These are phyloP conservation scores for Psilocybe azurescens DNA, from an alignment of 768 basidiomycete genomes.

Conservation along the genomic window DNA sequence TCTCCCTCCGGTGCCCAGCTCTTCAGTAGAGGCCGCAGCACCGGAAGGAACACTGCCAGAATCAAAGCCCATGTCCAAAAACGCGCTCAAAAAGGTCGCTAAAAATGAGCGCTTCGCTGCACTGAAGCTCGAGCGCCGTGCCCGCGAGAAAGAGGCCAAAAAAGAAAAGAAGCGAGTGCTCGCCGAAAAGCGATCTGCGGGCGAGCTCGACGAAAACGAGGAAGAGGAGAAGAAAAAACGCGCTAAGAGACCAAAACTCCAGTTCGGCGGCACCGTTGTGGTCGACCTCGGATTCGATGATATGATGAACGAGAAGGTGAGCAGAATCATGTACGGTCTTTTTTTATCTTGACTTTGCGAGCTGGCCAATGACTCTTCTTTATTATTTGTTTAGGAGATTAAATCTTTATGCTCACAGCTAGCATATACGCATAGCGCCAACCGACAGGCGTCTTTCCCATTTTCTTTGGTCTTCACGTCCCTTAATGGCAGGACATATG, in stretches of 20 bases:
- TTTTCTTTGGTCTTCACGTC: constrained; percentile 84
- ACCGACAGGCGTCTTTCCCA: constrained; percentile 72
- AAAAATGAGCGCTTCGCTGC: constrained; percentile 70
- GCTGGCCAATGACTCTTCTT: constrained; percentile 9
- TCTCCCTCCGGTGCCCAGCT: constrained; percentile 9
- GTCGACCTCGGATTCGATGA: constrained; percentile 94
- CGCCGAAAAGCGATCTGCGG: constrained; percentile 65
- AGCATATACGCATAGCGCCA: constrained; percentile 89
- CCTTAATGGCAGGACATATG: constrained; percentile 70
- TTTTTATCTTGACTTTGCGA: constrained; percentile 15
- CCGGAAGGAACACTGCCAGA: constrained; percentile 3
- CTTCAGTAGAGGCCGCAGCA: constrained; percentile 6
- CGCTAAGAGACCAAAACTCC: constrained; percentile 45
- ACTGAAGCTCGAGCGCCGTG: constrained; percentile 74
- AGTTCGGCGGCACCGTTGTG: constrained; percentile 70
- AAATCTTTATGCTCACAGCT: constrained; percentile 89
- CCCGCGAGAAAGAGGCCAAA: constrained; percentile 76
- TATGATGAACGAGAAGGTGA: constrained; percentile 90
- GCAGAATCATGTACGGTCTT: constrained; percentile 33
- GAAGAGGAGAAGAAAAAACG: constrained; percentile 40
- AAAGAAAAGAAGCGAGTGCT: constrained; percentile 72
- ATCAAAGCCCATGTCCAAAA: constrained; percentile 66
- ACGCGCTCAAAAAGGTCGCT: constrained; percentile 77
- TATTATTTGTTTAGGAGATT: constrained; percentile 71
- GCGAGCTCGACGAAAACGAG: constrained; percentile 61